Percentiles rank a stretch among this genome's conserved stretches.
Conservation (phyloP, 169 alveolate genomes). For the Plasmodium vivax region DNA sequence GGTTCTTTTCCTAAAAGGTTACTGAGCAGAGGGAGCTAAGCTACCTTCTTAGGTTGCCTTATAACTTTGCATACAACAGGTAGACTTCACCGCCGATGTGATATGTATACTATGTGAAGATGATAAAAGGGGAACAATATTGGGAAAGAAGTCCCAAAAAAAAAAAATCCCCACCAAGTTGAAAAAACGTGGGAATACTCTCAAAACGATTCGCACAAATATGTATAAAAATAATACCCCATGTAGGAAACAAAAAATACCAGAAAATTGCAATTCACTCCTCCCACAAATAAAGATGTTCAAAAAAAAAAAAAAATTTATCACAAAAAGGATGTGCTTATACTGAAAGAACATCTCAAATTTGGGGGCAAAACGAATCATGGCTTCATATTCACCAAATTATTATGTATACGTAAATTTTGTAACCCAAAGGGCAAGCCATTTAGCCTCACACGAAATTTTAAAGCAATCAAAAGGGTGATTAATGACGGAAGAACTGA, state of each 20-base stretch:
- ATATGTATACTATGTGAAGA: not conserved
- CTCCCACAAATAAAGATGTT: not conserved
- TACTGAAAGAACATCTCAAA: not conserved
- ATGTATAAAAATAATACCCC: not conserved
- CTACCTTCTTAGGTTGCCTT: not conserved
- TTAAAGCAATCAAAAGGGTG: not conserved
- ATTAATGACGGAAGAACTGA: not conserved
- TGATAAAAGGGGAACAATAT: not conserved
- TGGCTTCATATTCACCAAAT: not conserved
- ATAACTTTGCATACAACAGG: not conserved
- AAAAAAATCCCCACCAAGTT: not conserved
- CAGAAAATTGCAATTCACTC: not conserved
- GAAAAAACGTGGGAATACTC: not conserved
- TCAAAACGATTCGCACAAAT: not conserved
- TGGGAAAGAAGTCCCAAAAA: not conserved
- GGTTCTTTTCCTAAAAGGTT: not conserved
- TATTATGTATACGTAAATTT: not conserved
- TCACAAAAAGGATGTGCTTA: not conserved
- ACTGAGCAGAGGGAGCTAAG: not conserved
- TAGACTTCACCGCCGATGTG: not conserved
- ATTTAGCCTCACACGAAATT: not conserved
- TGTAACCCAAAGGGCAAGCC: not conserved
- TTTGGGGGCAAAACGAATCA: not conserved
- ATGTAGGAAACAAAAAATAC: not conserved
- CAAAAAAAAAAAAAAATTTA: not conserved